Evolutionary conservation across 345 rosid genomes (phyloP), one percentile per base, ranked within the genome.

Genomic region (Murraya paniculata): DNA sequence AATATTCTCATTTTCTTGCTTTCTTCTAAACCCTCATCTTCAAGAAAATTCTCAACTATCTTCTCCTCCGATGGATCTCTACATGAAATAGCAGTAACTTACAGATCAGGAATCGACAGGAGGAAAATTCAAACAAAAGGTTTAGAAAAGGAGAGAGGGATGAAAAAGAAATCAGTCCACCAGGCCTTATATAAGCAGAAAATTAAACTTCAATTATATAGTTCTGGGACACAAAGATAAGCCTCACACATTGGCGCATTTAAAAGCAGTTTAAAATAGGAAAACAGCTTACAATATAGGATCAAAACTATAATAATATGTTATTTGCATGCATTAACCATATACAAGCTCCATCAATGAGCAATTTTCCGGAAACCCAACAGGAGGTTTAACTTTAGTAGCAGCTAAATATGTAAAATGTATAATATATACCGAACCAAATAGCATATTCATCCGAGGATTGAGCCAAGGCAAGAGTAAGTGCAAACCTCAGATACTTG

Each of bases 41-140:
- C 91, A 64, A 94, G 92, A 82, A 94, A 94, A 45, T 90, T 89
- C 85, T 91, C 93, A 36, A 90, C 92, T 78, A 90, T 80, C 73
- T 86, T 91, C 62, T 85, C 91, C 80, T 93, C 89, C 0, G 88
- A 88, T 73, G 90, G 91, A 79, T 91, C 93, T 73, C 95, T 92
- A 72, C 77, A 77, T 66, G 53, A 66, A 74, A 78, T 80, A 73
- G 69, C 4, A 21, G 25, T 10, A 30, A 59, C 33, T 33, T 38
- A 8, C 22, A 31, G 41, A 41, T 35, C 16, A 33, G 62, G 14
- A 45, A 59, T 41, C 33, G 68, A 60, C 45, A 70, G 9, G 53
- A 35, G 64, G 61, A 31, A 31, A 68, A 55, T 24, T 73, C 24
- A 14, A 81, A 9, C 31, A 45, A 64, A 2, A 16, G 19, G 33